Percentiles rank a stretch among this genome's conserved stretches.
Evolutionary conservation across 176 grass and related monocot species (phyloP).

Genomic region (Puya raimondii): DNA sequence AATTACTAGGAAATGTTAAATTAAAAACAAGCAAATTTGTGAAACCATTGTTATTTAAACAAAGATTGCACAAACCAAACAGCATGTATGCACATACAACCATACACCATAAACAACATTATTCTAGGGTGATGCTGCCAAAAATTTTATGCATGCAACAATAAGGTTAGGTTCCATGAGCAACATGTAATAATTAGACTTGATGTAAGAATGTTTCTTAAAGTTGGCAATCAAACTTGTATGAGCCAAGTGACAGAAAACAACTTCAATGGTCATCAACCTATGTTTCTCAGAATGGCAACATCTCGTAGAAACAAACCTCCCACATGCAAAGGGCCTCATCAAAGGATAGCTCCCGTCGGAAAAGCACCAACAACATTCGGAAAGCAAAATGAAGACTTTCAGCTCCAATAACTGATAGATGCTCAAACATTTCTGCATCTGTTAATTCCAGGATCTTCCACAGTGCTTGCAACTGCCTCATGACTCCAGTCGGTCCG

Average conservation of each 20-base stretch:
- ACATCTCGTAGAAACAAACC: slow-evolving; percentile 45
- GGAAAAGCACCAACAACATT: slow-evolving; percentile 98
- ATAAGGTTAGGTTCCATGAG: too few relatives aligned
- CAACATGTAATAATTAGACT: too few relatives aligned
- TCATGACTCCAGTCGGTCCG: slow-evolving; percentile 93
- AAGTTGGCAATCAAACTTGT: background rate
- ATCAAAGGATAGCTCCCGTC: slow-evolving; percentile 92
- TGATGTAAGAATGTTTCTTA: background rate
- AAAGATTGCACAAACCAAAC: background rate
- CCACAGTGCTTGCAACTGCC: slow-evolving; percentile 87
- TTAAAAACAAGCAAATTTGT: too few relatives aligned
- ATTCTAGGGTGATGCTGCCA: too few relatives aligned
- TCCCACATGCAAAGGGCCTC: slow-evolving; percentile 91
- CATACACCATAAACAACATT: background rate
- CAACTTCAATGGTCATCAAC: background rate
- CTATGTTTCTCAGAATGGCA: background rate
- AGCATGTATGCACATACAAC: background rate
- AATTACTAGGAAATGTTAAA: too few relatives aligned
- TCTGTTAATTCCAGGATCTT: slow-evolving; percentile 85
- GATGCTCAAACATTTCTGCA: slow-evolving; percentile 82
- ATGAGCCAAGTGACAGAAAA: background rate
- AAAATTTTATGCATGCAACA: too few relatives aligned
- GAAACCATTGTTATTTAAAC: background rate
- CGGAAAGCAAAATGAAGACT: slow-evolving; percentile 99
- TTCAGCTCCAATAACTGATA: slow-evolving; percentile 82